phyloP scores from a whole-genome alignment of 192 early-diverging fungal species.

The Rhizoclosmatium sp. region DNA sequence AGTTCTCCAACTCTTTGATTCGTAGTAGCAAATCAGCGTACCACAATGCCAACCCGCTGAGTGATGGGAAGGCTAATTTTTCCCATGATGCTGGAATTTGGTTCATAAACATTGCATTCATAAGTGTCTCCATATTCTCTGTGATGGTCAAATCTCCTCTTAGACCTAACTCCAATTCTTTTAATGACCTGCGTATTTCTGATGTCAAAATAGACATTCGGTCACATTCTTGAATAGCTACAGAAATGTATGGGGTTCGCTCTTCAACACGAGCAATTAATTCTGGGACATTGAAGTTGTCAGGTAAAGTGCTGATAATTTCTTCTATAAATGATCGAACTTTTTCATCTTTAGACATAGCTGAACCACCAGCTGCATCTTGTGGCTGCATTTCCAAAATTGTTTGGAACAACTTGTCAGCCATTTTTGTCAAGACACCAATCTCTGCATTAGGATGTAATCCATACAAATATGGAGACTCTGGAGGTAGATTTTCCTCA shows the following conservation, averaged over 20 bases:
- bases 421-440: conserved; percentile 67
- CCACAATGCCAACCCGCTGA: conserved; percentile 64
- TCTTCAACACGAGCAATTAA: conserved; percentile 70
- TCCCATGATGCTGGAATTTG: conserved; percentile 67
- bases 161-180: conserved; percentile 69
- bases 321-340: conserved; percentile 67
- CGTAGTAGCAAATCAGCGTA: conserved; percentile 69
- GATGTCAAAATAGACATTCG: conserved; percentile 67
- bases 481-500: conserved; percentile 70
- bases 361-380: conserved; percentile 62
- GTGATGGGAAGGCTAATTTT: conserved; percentile 68
- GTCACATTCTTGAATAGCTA: conserved; percentile 71
- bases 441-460: conserved; percentile 76
- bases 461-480: conserved; percentile 69
- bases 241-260: conserved; percentile 72
- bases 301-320: conserved; percentile 63
- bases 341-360: conserved; percentile 71
- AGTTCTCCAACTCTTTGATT: conserved; percentile 69
- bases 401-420: conserved; percentile 71
- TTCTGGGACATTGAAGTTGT: conserved; percentile 68
- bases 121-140: conserved; percentile 69
- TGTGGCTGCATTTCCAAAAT: conserved; percentile 73
- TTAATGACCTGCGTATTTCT: conserved; percentile 67
- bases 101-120: conserved; percentile 70
- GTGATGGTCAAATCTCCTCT: conserved; percentile 73